Conservation (phyloP, 2,329 filamentous ascomycete genomes). For the Fusarium praegraminearum region DNA sequence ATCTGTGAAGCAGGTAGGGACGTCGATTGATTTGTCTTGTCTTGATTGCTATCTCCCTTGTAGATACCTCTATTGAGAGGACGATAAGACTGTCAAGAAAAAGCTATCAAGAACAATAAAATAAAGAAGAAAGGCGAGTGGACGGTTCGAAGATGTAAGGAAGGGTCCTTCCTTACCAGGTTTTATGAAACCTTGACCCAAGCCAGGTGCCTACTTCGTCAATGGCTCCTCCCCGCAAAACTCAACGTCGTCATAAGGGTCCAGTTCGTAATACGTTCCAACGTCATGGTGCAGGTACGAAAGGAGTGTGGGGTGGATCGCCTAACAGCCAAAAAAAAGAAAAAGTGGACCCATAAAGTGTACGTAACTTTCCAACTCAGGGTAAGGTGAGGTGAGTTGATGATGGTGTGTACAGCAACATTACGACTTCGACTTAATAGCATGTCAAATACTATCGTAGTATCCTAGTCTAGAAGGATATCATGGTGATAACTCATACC, state of each 20-base stretch:
- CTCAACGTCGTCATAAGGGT: constrained; percentile 39
- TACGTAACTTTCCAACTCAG: neutral
- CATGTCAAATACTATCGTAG: neutral
- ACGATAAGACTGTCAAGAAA: neutral
- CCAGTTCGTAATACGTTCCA: constrained; percentile 19
- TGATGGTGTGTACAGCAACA: neutral
- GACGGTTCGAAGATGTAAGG: neutral
- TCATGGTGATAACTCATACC: neutral
- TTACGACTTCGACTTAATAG: neutral
- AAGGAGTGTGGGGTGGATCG: neutral
- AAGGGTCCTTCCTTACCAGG: constrained; percentile 12
- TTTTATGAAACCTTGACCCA: constrained; percentile 1
- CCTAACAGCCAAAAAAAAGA: neutral
- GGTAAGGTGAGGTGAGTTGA: neutral
- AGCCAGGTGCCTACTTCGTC: constrained; percentile 4
- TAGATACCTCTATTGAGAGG: neutral
- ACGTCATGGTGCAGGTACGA: constrained; percentile 41
- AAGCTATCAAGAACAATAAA: neutral
- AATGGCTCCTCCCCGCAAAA: constrained; percentile 13
- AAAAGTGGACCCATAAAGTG: neutral
- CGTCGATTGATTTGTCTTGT: constrained; percentile 4
- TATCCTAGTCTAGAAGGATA: neutral
- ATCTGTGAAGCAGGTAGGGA: constrained; percentile 2
- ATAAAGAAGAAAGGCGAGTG: neutral
- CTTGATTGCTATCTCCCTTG: neutral